Conservation (phyloP, 192 early-diverging fungal species). For the Backusella tuberculispora region DNA sequence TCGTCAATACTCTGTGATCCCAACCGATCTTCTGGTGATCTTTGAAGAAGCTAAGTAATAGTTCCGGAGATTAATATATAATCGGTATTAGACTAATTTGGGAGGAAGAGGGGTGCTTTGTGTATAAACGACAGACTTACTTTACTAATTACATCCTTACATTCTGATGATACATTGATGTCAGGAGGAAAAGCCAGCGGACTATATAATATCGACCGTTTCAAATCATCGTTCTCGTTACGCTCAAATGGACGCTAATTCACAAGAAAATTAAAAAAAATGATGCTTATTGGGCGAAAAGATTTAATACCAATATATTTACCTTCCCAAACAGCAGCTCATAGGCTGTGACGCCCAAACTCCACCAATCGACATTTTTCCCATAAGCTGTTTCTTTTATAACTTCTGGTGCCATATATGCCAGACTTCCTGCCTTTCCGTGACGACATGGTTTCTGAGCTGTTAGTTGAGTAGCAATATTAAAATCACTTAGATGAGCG, state of each 20-base stretch:
- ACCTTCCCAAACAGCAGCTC: constrained; percentile 81
- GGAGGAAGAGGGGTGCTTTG: neutral
- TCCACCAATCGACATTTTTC: constrained; percentile 72
- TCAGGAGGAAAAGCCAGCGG: constrained; percentile 59
- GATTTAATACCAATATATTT: constrained; percentile 14
- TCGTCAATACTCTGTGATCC: constrained; percentile 16
- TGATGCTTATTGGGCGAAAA: constrained; percentile 42
- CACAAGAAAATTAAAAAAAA: neutral
- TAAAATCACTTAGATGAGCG: constrained; percentile 84
- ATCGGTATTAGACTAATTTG: constrained; percentile 35
- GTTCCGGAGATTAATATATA: neutral
- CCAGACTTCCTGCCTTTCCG: constrained; percentile 79
- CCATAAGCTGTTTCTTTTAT: constrained; percentile 58
- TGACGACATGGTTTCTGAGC: constrained; percentile 62
- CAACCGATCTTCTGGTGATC: neutral
- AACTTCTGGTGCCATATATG: constrained; percentile 89
- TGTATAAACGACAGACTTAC: constrained; percentile 29
- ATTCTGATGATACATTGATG: constrained; percentile 47
- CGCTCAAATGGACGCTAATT: constrained; percentile 80
- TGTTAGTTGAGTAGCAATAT: constrained; percentile 77
- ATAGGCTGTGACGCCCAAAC: constrained; percentile 76
- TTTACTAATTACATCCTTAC: constrained; percentile 56
- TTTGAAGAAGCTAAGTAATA: neutral
- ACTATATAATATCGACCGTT: constrained; percentile 69
- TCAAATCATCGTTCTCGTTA: constrained; percentile 78